Percentiles rank a stretch among this genome's conserved stretches.
Conservation (phyloP, 2,329 filamentous ascomycete genomes). For the Claviceps sp. region DNA sequence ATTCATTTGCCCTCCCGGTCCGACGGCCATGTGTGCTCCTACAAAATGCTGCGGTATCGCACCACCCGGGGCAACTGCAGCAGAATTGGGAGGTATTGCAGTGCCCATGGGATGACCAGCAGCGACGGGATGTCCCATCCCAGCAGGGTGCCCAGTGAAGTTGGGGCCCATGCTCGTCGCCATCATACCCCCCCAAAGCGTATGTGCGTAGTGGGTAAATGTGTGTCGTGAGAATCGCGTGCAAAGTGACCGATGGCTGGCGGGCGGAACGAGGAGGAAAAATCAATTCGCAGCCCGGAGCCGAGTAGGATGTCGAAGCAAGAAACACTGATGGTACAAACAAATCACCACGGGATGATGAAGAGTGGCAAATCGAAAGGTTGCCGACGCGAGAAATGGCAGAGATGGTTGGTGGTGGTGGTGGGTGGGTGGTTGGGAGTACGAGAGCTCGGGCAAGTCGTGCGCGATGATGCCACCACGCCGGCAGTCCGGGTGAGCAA, state of each 20-base stretch:
- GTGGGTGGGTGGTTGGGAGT: not conserved
- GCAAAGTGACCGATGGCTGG: not conserved
- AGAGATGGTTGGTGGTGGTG: conserved; percentile 1
- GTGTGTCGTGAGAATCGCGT: not conserved
- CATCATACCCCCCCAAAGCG: conserved; percentile 43
- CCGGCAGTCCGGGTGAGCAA: conserved; percentile 1
- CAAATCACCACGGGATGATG: not conserved
- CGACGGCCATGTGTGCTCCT: conserved; percentile 53
- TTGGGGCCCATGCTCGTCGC: conserved; percentile 47
- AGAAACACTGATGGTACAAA: not conserved
- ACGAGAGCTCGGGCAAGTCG: not conserved
- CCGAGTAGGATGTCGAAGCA: not conserved
- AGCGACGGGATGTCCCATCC: conserved; percentile 59
- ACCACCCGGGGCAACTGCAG: conserved; percentile 51
- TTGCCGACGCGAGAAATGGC: not conserved
- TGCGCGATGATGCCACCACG: conserved; percentile 2
- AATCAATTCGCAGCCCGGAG: not conserved
- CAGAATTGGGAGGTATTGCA: conserved; percentile 53
- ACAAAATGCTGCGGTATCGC: conserved; percentile 54
- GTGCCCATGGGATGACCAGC: conserved; percentile 51
- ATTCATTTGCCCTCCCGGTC: conserved; percentile 58
- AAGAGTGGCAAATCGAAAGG: not conserved
- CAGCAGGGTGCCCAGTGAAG: conserved; percentile 54
- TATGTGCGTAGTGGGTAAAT: not conserved
- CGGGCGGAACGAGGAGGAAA: not conserved